These are phyloP conservation scores for Leptographium procerum DNA, from an alignment of 2,329 filamentous ascomycete species.

Conservation along the genomic window DNA sequence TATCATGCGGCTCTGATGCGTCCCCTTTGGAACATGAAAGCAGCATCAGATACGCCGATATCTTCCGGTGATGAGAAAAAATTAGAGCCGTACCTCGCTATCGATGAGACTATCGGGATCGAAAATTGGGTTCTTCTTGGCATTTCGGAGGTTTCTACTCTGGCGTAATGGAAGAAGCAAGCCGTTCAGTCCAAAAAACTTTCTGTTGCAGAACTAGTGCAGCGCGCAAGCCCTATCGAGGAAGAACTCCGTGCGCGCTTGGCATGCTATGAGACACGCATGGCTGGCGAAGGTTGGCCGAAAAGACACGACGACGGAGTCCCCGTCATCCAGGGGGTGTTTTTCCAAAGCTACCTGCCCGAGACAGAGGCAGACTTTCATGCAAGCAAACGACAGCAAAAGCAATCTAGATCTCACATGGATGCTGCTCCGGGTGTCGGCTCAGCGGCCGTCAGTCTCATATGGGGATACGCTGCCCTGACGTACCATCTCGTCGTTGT, in stretches of 20 bases:
- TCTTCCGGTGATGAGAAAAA: constrained; percentile 3
- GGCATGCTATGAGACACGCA: constrained; percentile 14
- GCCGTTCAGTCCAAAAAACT: constrained; percentile 30
- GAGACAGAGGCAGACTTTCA: neutral
- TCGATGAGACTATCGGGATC: constrained; percentile 42
- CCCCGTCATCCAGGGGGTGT: neutral
- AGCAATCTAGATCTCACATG: neutral
- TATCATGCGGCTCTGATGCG: constrained; percentile 19
- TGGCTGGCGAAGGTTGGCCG: neutral
- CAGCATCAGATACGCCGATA: neutral
- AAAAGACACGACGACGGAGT: neutral
- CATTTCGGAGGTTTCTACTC: constrained; percentile 40
- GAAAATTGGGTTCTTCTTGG: constrained; percentile 45
- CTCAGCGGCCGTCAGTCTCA: constrained; percentile 15
- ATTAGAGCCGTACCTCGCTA: constrained; percentile 20
- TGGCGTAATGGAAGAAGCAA: constrained; percentile 45
- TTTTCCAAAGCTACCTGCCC: neutral
- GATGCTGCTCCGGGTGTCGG: neutral
- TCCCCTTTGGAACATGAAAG: constrained; percentile 11
- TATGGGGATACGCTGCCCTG: constrained; percentile 37
- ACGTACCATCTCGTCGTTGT: constrained; percentile 37
- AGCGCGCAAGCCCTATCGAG: constrained; percentile 30
- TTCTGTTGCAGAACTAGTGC: constrained; percentile 32
- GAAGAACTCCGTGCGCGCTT: constrained; percentile 23
- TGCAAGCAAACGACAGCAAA: neutral